phyloP scores from a whole-genome alignment of 805 yeast species.

The Lipomyces orientalis region DNA sequence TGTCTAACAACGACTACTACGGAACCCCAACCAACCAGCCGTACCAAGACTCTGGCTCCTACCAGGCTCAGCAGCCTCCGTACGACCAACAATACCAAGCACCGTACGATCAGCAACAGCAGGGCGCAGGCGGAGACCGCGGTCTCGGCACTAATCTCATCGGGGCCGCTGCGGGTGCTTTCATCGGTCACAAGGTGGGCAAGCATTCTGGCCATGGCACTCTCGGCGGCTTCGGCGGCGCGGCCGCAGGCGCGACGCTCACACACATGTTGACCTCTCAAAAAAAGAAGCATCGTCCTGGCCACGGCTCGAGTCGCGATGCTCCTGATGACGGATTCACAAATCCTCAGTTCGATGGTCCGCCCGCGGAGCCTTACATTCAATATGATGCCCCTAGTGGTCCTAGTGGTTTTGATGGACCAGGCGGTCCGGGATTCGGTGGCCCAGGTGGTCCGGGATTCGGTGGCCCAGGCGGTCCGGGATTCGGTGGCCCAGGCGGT shows the following conservation, averaged over 20 bases:
- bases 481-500: constrained; percentile 18
- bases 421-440: constrained; percentile 24
- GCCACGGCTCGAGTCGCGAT: constrained; percentile 3
- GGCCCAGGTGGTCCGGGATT: constrained; percentile 26
- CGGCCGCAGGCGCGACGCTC: constrained; percentile 30
- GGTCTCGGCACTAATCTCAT: constrained; percentile 30
- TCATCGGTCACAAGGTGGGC: constrained; percentile 33
- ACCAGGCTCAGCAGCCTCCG: constrained; percentile 25
- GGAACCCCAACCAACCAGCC: constrained; percentile 23
- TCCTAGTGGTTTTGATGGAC: constrained; percentile 23
- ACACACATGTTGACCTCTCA: constrained; percentile 13
- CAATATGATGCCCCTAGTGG: constrained; percentile 28
- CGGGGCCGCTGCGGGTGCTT: constrained; percentile 31
- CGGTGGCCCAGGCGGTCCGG: constrained; percentile 19
- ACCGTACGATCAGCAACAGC: constrained; percentile 30
- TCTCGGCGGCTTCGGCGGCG: constrained; percentile 34
- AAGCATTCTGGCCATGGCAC: constrained; percentile 29
- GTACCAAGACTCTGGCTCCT: background rate
- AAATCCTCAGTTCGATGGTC: background rate
- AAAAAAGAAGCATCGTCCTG: constrained; percentile 2
- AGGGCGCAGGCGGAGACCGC: constrained; percentile 31
- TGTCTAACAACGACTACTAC: constrained; percentile 25
- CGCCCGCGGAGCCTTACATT: constrained; percentile 3
- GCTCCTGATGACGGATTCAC: constrained; percentile 5
- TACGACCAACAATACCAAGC: constrained; percentile 28